A percentile compares a stretch with the other conserved stretches of the same genome.
Conservation (phyloP, 345 rosid species). For the Turritis glabra region DNA sequence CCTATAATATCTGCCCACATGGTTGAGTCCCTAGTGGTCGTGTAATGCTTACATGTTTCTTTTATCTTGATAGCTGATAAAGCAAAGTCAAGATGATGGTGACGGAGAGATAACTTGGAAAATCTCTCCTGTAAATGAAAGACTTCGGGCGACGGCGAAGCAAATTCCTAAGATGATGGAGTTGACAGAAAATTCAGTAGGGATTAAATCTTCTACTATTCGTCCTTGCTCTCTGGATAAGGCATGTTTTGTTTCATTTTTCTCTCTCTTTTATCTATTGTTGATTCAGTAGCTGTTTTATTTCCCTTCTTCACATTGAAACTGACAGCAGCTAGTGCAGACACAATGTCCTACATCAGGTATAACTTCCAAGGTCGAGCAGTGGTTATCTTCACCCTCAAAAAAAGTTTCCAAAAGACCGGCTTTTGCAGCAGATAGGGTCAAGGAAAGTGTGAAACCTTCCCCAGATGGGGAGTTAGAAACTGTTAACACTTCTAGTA, state of each 20-base stretch:
- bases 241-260: conserved; percentile 39
- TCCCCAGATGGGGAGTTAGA: conserved; percentile 39
- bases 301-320: background rate
- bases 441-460: conserved; percentile 51
- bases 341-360: conserved; percentile 33
- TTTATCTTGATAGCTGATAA: conserved; percentile 58
- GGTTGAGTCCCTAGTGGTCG: background rate
- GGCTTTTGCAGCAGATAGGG: conserved; percentile 38
- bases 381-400: conserved; percentile 53
- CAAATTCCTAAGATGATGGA: conserved; percentile 52
- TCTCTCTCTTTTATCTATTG: background rate
- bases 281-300: conserved; percentile 13
- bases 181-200: conserved; percentile 52
- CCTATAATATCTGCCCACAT: background rate
- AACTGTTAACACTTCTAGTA: conserved; percentile 36
- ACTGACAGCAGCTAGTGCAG: conserved; percentile 31
- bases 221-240: conserved; percentile 61
- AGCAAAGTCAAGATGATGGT: conserved; percentile 93
- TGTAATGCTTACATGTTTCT: conserved; percentile 4
- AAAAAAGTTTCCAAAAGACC: conserved; percentile 43
- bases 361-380: conserved; percentile 47
- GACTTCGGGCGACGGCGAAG: conserved; percentile 72
- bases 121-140: conserved; percentile 88
- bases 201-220: conserved; percentile 47
- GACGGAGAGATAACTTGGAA: conserved; percentile 89